Base-by-base conservation (phyloP, 2,329 filamentous ascomycete genomes). In the Cylindrodendrum hubeiense region DNA sequence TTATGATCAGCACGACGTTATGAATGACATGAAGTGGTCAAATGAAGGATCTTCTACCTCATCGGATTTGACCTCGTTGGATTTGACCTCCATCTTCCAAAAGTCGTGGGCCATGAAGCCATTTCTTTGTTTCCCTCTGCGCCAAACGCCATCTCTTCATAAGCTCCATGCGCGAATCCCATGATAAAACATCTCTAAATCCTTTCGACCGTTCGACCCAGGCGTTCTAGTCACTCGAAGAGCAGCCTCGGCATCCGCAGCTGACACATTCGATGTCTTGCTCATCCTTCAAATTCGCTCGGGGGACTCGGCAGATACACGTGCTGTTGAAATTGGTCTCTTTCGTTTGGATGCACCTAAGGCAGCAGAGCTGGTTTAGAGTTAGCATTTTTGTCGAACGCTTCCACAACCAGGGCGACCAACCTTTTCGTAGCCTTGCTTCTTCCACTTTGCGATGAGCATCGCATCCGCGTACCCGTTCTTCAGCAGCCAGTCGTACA, bases 391-490 rank as follows among this genome's bases (percentile, higher is more conserved):
- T 21, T 19, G 33, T 30, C 15, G 7, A 21, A 39, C 2, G 10
- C 15, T 50, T 33, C 19, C 47, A 37, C n/a, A 34, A 55, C 3
- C 28, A 43, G n/a, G 37, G 2, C 17, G 10, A 79, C 85, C 55
- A 79, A 93, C 93, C 90, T 98, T 98, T 81, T 99, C 96, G 76
- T 99, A 99, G 17, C 96, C 96, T 76, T 97, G 93, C 84, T 99
- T 99, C 89, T 99, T 99, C 96, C 96, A 99, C 84, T 99, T 99
- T 15, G 96, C 96, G 77, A 99, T 98, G 77, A 99, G 84, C 84
- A 95, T 96, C 49, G 93, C 90, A 81, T 99, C 96, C 5, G 95
- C 96, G 79, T 99, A 98, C 53, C 91, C 91, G 78, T 99, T 98
- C 87, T 99, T 99, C 65, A 99, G 84, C 69, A 98, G 84, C 91